Base-by-base conservation (phyloP, 352 stramenopile species). In the Phytophthora fragariae region DNA sequence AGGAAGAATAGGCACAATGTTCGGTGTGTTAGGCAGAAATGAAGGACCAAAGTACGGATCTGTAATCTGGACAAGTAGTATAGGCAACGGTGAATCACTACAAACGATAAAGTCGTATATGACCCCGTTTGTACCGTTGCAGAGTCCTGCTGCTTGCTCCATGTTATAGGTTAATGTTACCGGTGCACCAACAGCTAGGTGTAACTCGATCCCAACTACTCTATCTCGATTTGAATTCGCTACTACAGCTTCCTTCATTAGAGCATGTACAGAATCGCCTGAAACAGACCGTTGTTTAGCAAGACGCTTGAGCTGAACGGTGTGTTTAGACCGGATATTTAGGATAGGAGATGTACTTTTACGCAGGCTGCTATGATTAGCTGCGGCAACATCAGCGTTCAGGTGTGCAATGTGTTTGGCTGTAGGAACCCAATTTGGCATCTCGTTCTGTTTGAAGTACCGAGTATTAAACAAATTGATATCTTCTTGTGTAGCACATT, bases 381-480 rank as follows among this genome's bases (percentile, higher is more conserved):
- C n/a, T n/a, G n/a, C n/a, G n/a, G n/a, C n/a, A n/a, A 50, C 15
- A 19, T 12, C 8, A 19, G 17, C 41, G 24, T 27, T 27, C 24
- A 27, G 24, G 2, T 27, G 24, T 27, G 24, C 24, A 27, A 27
- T 27, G 2, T 27, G 24, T 27, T 27, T 27, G 24, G 24, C 24
- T 27, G 24, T 27, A 27, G 24, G 24, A 27, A 2, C 2, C 24
- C 24, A 27, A 27, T 27, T 27, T 27, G 24, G 24, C 24, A 27
- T 27, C 24, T 27, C 24, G 24, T 27, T 27, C 24, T 27, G 24
- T 21, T n/a, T 50, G 41, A 50, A 21, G 41, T 50, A 19, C 41
- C 41, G 11, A 50, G 41, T 21, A 50, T 50, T 50, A 50, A 62
- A 62, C 10, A 37, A 33, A 5, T n/a, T 37, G n/a, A 62, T 21